Evolutionary conservation across 2,329 filamentous ascomycete genomes (phyloP), one percentile per base, ranked within the genome.

Genomic region (Ophiocordyceps sinensis): DNA sequence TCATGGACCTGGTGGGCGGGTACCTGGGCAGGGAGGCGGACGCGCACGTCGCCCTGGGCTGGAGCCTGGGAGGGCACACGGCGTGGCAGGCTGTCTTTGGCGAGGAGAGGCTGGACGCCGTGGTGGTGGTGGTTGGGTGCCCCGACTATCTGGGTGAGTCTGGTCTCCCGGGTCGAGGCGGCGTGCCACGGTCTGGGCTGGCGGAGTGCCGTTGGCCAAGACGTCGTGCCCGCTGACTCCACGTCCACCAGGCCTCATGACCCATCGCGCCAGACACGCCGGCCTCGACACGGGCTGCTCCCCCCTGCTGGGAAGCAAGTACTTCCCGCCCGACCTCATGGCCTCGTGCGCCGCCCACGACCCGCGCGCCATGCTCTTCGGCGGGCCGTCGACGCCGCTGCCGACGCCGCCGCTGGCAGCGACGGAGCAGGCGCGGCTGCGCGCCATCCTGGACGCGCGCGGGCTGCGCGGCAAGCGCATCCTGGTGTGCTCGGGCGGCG

Each of bases 11-110:
- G 42, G 65, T 94, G 2, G 75, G 76, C n/a, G 77, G 77, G 1
- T 93, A 88, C 54, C 63, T 91, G 19, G 48, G 54, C 14, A 58
- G 64, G 31, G 51, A 51, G 34, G 65, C 75, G 17, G 70, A 75
- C 47, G 71, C 77, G 40, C 79, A 95, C 57, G 60, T 93, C 11
- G 82, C 82, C 11, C 67, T 94, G 32, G 91, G 91, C 0, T 76
- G 94, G 43, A 89, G 83, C 21, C 65, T 96, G 1, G 91, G 91
- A 6, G 91, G 85, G 0, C 91, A 96, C 58, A 77, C 82, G 12
- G 79, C 82, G 2, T 96, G 89, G 87, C 82, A 93, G 55, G 72
- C 78, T 26, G 62, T 94, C 44, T 73, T 95, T 37, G 73, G 77
- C 31, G 88, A 96, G 45, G 75, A 79, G 15, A 73, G 87, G 47